Evolutionary conservation across 2,329 filamentous ascomycete genomes (phyloP).

Genomic region (Fusarium penzigii): DNA sequence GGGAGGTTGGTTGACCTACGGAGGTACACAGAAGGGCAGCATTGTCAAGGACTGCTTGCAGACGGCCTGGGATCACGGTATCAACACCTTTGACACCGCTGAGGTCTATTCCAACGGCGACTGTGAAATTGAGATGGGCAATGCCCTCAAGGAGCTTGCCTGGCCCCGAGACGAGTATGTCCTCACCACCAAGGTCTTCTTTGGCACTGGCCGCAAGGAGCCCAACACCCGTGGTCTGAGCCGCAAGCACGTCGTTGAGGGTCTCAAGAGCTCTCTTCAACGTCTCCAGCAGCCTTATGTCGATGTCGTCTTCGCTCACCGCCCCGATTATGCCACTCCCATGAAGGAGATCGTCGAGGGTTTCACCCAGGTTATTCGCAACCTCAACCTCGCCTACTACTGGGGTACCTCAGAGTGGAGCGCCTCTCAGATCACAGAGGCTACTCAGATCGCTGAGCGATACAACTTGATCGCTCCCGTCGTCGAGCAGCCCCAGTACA

Average conservation of each 20-base stretch:
- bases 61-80: constrained; percentile 58
- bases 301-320: constrained; percentile 30
- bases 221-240: constrained; percentile 64
- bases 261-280: constrained; percentile 26
- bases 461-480: constrained; percentile 64
- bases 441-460: constrained; percentile 53
- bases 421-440: constrained; percentile 65
- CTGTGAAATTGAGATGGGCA: constrained; percentile 63
- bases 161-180: constrained; percentile 63
- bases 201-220: constrained; percentile 31
- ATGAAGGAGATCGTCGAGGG: constrained; percentile 31
- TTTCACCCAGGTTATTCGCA: constrained; percentile 29
- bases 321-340: constrained; percentile 26
- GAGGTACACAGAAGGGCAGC: constrained; percentile 61
- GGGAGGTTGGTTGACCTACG: constrained; percentile 29
- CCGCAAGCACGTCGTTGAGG: constrained; percentile 66
- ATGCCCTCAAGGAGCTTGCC: constrained; percentile 56
- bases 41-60: constrained; percentile 61
- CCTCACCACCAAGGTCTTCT: constrained; percentile 45
- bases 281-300: constrained; percentile 29
- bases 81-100: constrained; percentile 64
- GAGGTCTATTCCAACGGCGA: constrained; percentile 60
- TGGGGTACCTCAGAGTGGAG: constrained; percentile 68
- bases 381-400: constrained; percentile 31
- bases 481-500: constrained; percentile 69